Percentiles rank a stretch among this genome's conserved stretches.
phyloP scores from a whole-genome alignment of 148 eudicot genomes.

The Persicaria tinctoria region DNA sequence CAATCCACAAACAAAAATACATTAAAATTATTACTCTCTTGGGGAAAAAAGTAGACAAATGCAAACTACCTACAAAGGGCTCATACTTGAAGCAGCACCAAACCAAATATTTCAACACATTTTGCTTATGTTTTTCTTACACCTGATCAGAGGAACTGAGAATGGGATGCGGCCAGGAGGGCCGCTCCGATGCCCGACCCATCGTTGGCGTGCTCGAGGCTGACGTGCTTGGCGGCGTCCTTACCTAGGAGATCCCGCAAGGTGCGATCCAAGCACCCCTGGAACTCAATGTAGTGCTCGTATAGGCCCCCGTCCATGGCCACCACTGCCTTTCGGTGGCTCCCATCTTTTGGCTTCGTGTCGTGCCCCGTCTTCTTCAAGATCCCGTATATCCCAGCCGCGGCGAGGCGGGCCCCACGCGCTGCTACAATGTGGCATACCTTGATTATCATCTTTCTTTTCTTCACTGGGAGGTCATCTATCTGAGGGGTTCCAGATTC shows the following conservation, averaged over 20 bases:
- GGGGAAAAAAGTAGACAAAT: too few relatives aligned
- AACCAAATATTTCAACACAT: too few relatives aligned
- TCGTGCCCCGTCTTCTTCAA: constrained; percentile 61
- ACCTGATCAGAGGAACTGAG: background rate
- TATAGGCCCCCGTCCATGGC: constrained; percentile 78
- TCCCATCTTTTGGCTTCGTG: constrained; percentile 22
- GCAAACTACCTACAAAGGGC: too few relatives aligned
- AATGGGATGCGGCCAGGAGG: constrained; percentile 59
- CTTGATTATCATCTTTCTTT: constrained; percentile 47
- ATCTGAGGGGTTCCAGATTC: constrained; percentile 27
- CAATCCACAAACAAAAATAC: too few relatives aligned
- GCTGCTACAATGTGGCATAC: constrained; percentile 53
- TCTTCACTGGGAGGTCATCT: constrained; percentile 45
- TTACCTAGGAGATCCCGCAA: constrained; percentile 49
- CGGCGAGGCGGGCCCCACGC: constrained; percentile 75
- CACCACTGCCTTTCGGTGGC: constrained; percentile 34
- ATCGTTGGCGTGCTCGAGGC: constrained; percentile 51
- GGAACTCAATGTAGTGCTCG: constrained; percentile 63
- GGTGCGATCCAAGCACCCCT: constrained; percentile 46
- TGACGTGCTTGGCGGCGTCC: constrained; percentile 28
- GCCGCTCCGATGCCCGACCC: constrained; percentile 84
- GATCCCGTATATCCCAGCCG: constrained; percentile 58
- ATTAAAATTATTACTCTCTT: too few relatives aligned
- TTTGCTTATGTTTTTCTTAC: too few relatives aligned
- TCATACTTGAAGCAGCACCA: too few relatives aligned